Conservation (phyloP, 352 stramenopile species). For the Phytophthora pisi region DNA sequence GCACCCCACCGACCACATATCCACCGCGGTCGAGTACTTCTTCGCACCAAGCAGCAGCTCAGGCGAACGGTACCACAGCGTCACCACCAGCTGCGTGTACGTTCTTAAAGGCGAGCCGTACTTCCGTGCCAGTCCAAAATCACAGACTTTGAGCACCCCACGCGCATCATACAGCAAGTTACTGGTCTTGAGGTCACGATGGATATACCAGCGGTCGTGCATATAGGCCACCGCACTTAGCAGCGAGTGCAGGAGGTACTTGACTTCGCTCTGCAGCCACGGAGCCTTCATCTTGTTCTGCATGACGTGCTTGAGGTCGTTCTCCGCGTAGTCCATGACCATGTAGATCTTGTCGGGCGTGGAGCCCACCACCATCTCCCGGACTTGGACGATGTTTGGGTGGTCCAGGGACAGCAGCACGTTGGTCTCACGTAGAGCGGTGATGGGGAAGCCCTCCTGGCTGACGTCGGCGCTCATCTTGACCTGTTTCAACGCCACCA, state of each 20-base stretch:
- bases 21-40: constrained; percentile 94
- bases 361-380: constrained; percentile 90
- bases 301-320: constrained; percentile 88
- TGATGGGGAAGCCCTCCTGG: constrained; percentile 86
- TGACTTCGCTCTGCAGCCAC: constrained; percentile 92
- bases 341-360: constrained; percentile 91
- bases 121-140: constrained; percentile 87
- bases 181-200: constrained; percentile 98
- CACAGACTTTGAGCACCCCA: constrained; percentile 82
- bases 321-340: constrained; percentile 92
- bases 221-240: constrained; percentile 90
- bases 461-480: constrained; percentile 80
- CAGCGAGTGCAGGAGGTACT: constrained; percentile 94
- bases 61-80: constrained; percentile 95
- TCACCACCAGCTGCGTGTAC: constrained; percentile 95
- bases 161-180: constrained; percentile 95
- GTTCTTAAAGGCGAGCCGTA: constrained; percentile 75
- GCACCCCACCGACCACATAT: constrained; percentile 97
- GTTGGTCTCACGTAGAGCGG: constrained; percentile 87
- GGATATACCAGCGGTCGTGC: constrained; percentile 93
- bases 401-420: constrained; percentile 82
- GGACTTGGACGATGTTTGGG: constrained; percentile 87
- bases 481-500: constrained; percentile 94
- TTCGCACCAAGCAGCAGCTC: constrained; percentile 93
- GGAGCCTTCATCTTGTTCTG: constrained; percentile 83